Percentiles rank a stretch among this genome's conserved stretches.
Evolutionary conservation across 2,329 filamentous ascomycete species (phyloP).

Genomic region (Trichoderma endophyticum): DNA sequence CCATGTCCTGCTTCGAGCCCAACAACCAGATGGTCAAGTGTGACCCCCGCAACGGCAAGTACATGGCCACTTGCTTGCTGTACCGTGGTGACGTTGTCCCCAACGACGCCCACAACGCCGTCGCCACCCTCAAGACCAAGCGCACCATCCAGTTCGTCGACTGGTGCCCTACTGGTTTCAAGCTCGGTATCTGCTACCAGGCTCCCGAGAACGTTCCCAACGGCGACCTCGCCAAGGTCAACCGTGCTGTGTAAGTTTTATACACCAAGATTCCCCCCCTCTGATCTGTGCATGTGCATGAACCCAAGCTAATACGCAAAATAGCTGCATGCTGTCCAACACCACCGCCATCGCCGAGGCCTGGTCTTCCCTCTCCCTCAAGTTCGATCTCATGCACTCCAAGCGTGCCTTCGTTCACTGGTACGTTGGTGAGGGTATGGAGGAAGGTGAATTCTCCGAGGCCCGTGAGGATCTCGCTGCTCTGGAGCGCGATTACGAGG

Average conservation of each 20-base stretch:
- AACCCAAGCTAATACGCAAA: not conserved
- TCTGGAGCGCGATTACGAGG: constrained; percentile 97
- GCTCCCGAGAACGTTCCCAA: constrained; percentile 93
- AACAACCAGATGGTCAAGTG: constrained; percentile 99
- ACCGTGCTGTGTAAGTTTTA: constrained; percentile 88
- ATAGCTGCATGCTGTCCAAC: constrained; percentile 95
- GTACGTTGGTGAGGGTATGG: constrained; percentile 99
- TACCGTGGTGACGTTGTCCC: constrained; percentile 98
- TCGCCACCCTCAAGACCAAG: constrained; percentile 98
- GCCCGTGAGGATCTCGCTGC: constrained; percentile 97
- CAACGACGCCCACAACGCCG: constrained; percentile 88
- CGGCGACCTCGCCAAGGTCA: constrained; percentile 95
- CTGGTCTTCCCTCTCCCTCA: constrained; percentile 92
- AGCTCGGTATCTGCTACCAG: constrained; percentile 99
- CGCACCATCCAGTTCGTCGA: constrained; percentile 98
- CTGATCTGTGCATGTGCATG: too few relatives aligned
- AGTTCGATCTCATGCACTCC: constrained; percentile 99
- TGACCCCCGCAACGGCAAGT: constrained; percentile 97
- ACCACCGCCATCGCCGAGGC: constrained; percentile 98
- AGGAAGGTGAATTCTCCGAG: constrained; percentile 99
- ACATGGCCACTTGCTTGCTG: constrained; percentile 97
- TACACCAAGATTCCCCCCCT: not conserved
- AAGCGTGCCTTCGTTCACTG: constrained; percentile 99
- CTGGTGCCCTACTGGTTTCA: constrained; percentile 99
- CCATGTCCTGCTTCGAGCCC: constrained; percentile 98